Evolutionary conservation across 805 yeast species (phyloP).

Genomic region (Cyberlindnera japonica): DNA sequence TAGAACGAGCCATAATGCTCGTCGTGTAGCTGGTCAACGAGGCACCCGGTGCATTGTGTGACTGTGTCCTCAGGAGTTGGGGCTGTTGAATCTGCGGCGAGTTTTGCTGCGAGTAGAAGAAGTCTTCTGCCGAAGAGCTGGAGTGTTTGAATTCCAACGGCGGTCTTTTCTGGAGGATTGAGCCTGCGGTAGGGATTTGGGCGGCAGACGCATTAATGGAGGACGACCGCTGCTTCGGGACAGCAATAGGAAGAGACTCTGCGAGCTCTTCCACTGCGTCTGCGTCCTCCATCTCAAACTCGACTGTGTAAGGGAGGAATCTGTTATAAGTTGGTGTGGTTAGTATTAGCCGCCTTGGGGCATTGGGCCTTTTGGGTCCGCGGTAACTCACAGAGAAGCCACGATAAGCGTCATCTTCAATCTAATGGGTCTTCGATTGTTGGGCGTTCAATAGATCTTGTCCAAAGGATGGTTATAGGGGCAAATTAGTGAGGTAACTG

Average conservation of each 20-base stretch:
- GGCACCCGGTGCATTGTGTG: background rate
- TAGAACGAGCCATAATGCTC: conserved; percentile 5
- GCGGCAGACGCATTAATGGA: conserved; percentile 15
- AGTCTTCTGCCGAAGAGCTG: conserved; percentile 26
- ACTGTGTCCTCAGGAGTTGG: conserved; percentile 6
- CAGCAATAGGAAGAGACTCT: conserved; percentile 15
- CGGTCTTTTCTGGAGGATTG: conserved; percentile 6
- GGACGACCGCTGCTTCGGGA: conserved; percentile 21
- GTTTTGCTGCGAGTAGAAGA: conserved; percentile 20
- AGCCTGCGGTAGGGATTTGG: conserved; percentile 19
- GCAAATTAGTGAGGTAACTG: too few species aligned
- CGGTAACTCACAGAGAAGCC: conserved; percentile 55
- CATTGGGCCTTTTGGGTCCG: background rate
- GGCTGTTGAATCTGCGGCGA: conserved; percentile 11
- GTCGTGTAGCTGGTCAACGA: background rate
- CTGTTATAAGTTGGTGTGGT: too few species aligned
- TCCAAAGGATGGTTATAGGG: too few species aligned
- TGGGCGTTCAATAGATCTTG: too few species aligned
- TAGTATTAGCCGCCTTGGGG: background rate
- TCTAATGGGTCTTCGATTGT: too few species aligned
- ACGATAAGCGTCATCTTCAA: conserved; percentile 60
- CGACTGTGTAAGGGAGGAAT: conserved; percentile 74
- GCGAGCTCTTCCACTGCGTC: conserved; percentile 32
- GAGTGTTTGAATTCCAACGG: conserved; percentile 7
- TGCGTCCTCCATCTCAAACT: conserved; percentile 36